Base-by-base conservation (phyloP, 2,329 filamentous ascomycete genomes). In the Blastomyces emzantsi region DNA sequence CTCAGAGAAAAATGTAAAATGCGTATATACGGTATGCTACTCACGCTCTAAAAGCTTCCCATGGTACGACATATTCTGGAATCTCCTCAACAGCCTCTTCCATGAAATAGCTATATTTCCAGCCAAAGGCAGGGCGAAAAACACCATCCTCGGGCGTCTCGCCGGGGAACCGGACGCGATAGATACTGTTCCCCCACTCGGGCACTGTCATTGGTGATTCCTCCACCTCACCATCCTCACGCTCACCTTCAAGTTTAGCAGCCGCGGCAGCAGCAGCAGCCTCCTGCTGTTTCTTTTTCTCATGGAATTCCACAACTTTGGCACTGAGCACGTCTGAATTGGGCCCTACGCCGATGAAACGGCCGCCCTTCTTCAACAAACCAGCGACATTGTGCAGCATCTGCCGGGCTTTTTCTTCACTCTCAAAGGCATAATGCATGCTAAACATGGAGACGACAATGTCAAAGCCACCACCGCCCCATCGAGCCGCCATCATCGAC, bases 391-490 rank as follows among this genome's bases (percentile, higher is more conserved):
- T 99, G 71, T 87, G 85, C 63, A 99, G 82, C 94, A 99, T 97
- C 66, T 86, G 90, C 55, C 91, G 86, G 1, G 93, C 91, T 75
- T 96, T 95, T 58, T 86, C 85, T 75, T 99, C 93, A 61, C 82
- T 90, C 79, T 97, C 94, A 70, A 97, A 99, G 6, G 94, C 92
- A 75, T 99, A 99, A 78, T 99, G 94, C 87, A 99, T 94, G 71
- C 92, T 95, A 76, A 99, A 99, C 94, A 99, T 99, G 85, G 96
- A 96, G 73, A 89, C 92, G 67, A 99, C 93, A 52, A 97, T 90
- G 73, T 99, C 94, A 70, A 97, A 99, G 3, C 93, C 92, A 63
- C 88, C 88, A 62, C 85, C 85, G 66, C 84, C 83, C 77, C 84
- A 87, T 49, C 85, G 87, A 75, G 86, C 89, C 78, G 79, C 79